Evolutionary conservation across 106 monocot species (phyloP).

Genomic region (Agapanthus africanus): DNA sequence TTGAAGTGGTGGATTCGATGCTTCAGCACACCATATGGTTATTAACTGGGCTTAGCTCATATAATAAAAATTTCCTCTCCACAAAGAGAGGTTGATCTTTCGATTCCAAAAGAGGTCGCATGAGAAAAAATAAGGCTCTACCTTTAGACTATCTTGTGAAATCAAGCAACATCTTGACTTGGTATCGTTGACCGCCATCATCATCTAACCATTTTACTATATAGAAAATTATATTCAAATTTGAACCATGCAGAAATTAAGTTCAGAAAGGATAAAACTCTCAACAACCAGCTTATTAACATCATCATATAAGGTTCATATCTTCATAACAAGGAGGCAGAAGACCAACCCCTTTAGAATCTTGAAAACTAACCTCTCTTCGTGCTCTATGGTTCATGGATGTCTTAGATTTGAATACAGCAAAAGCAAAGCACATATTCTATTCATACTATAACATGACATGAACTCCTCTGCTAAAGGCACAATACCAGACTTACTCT

Average conservation of each 20-base stretch:
- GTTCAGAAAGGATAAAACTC: background rate
- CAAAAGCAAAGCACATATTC: background rate
- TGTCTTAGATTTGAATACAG: background rate
- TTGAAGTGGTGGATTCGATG: too few species aligned
- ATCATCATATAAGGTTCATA: constrained; percentile 1
- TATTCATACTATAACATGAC: background rate
- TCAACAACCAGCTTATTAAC: background rate
- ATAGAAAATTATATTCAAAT: background rate
- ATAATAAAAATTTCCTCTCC: too few species aligned
- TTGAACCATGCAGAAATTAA: background rate
- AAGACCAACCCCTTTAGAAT: background rate
- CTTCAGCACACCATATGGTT: too few species aligned
- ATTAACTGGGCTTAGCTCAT: too few species aligned
- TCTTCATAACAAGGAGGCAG: background rate
- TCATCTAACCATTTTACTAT: background rate
- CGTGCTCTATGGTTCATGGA: background rate
- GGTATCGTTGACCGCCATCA: too few species aligned
- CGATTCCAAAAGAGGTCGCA: background rate
- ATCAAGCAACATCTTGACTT: too few species aligned
- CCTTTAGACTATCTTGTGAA: too few species aligned
- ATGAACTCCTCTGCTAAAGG: background rate
- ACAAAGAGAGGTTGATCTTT: too few species aligned
- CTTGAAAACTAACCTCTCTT: background rate
- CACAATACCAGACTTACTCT: background rate
- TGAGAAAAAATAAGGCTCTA: too few species aligned